These are phyloP conservation scores for Vinca minor DNA, from an alignment of 257 asterid species.

Conservation along the genomic window DNA sequence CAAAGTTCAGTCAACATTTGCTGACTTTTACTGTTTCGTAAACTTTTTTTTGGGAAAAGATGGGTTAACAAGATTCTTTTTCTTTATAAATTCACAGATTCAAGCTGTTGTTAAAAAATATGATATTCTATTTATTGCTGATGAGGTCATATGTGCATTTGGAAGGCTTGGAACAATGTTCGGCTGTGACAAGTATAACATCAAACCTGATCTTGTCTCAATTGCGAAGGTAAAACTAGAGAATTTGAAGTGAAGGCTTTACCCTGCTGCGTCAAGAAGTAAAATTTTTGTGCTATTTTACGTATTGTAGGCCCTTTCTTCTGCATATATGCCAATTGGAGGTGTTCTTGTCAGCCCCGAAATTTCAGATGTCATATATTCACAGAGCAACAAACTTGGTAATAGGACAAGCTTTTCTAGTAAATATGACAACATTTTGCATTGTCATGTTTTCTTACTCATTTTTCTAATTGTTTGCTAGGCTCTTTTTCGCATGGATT, in stretches of 20 bases:
- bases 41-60: not conserved
- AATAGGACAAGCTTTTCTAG: slow-evolving; percentile 13
- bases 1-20: not conserved
- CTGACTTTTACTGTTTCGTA: not conserved
- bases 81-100: slow-evolving; percentile 40
- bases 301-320: slow-evolving; percentile 71
- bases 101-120: slow-evolving; percentile 78
- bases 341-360: slow-evolving; percentile 85
- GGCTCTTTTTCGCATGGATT: slow-evolving; percentile 92
- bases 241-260: not conserved
- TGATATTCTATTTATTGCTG: slow-evolving; percentile 83
- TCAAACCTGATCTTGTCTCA: slow-evolving; percentile 89
- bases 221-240: slow-evolving; percentile 55
- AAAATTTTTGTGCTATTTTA: not conserved
- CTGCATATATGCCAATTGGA: slow-evolving; percentile 93
- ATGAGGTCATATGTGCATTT: slow-evolving; percentile 95
- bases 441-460: not conserved
- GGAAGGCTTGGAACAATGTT: slow-evolving; percentile 94
- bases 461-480: slow-evolving; percentile 13
- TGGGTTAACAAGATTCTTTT: not conserved
- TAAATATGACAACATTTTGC: not conserved
- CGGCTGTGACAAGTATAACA: slow-evolving; percentile 83
- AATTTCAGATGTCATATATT: slow-evolving; percentile 63
- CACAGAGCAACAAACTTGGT: slow-evolving; percentile 94
- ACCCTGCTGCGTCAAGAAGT: not conserved